Evolutionary conservation across 345 rosid genomes (phyloP).

Genomic region (Cardiospermum halicacabum): DNA sequence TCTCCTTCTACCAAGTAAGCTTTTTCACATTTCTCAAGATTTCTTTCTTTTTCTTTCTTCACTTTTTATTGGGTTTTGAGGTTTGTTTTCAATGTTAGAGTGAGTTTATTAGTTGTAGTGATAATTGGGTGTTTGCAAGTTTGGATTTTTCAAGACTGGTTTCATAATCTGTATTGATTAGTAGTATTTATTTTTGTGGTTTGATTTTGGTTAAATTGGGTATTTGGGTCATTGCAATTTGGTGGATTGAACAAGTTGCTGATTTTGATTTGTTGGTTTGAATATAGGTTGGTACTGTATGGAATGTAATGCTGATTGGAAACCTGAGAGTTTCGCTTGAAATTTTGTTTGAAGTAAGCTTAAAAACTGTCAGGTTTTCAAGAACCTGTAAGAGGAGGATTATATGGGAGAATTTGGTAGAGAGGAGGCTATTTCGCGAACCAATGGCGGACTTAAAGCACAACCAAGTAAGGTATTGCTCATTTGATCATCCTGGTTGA

Average conservation of each 20-base stretch:
- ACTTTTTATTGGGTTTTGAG: not conserved
- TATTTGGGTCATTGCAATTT: not conserved
- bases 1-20: not conserved
- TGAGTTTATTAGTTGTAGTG: not conserved
- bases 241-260: not conserved
- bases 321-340: conserved; percentile 9
- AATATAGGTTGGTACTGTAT: not conserved
- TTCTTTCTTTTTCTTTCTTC: not conserved
- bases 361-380: conserved; percentile 10
- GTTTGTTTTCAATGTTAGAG: not conserved
- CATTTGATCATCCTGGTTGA: conserved; percentile 3
- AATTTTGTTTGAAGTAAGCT: not conserved
- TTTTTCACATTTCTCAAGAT: not conserved
- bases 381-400: not conserved
- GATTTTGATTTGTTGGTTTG: not conserved
- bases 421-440: conserved; percentile 10
- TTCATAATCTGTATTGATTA: not conserved
- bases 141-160: not conserved
- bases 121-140: not conserved
- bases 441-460: conserved; percentile 7
- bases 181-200: not conserved
- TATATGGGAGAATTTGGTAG: conserved; percentile 22
- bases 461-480: conserved; percentile 18
- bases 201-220: not conserved
- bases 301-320: conserved; percentile 2